Evolutionary conservation across 495 filamentous ascomycete genomes (phyloP).

Genomic region (Penicillium egyptiacum): DNA sequence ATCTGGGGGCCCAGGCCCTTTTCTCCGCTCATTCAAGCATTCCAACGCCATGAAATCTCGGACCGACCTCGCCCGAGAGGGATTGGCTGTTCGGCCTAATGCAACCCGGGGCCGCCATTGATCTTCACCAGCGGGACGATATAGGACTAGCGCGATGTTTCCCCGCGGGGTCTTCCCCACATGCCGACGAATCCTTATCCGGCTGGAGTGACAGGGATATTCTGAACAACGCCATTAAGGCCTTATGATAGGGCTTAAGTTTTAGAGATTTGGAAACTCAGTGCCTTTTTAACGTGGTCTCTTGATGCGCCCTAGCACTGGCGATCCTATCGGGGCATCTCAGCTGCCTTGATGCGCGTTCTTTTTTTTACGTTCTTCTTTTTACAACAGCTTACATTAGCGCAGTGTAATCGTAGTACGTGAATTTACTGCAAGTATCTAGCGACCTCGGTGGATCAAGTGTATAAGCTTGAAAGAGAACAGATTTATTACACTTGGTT

Average conservation of each 20-base stretch:
- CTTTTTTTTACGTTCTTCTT: background rate
- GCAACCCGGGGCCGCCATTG: background rate
- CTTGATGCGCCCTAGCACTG: too few relatives aligned
- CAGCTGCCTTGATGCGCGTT: too few relatives aligned
- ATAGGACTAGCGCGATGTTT: conserved; percentile 2
- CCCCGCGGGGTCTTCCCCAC: conserved; percentile 5
- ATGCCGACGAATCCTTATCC: background rate
- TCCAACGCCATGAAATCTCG: conserved; percentile 1
- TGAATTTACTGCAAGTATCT: background rate
- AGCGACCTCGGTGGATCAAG: background rate
- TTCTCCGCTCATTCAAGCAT: background rate
- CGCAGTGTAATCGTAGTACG: background rate
- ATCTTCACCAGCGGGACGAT: background rate
- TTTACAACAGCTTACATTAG: background rate
- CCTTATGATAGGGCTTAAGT: background rate
- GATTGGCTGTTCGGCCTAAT: conserved; percentile 1
- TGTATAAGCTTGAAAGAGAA: background rate
- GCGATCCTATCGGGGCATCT: too few relatives aligned
- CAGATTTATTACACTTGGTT: background rate
- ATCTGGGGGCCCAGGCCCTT: conserved; percentile 11
- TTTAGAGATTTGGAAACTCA: too few relatives aligned
- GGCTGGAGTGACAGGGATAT: background rate
- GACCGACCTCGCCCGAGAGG: background rate
- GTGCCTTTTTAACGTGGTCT: too few relatives aligned
- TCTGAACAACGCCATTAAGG: background rate